These are phyloP conservation scores for Glebionis coronaria DNA, from an alignment of 129 eudicot species.

Conservation along the genomic window DNA sequence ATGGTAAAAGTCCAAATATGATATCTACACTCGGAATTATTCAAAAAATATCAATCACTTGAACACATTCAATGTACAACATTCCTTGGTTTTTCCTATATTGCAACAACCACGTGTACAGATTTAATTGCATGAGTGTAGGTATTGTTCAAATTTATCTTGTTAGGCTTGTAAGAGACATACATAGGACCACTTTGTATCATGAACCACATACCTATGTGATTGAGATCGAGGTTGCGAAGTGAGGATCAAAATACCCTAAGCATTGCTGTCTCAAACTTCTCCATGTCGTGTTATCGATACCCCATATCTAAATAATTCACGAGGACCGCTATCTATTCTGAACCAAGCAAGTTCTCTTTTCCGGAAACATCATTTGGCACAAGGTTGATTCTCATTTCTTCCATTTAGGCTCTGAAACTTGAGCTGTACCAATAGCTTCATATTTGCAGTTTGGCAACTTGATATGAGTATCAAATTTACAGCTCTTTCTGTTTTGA, in stretches of 20 bases:
- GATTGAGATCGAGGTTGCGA: neutral
- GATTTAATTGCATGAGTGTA: neutral
- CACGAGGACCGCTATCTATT: neutral
- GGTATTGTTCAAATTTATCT: neutral
- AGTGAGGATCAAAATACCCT: neutral
- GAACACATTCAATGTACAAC: neutral
- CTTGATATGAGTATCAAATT: too few species aligned
- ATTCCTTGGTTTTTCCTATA: neutral
- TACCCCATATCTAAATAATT: neutral
- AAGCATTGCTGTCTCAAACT: neutral
- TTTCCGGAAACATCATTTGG: too few species aligned
- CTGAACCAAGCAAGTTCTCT: too few species aligned
- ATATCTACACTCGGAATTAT: neutral
- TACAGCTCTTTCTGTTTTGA: too few species aligned
- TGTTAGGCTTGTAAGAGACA: neutral
- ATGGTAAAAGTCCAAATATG: neutral
- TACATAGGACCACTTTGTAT: neutral
- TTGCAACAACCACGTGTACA: neutral
- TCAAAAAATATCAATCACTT: neutral
- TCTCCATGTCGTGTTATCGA: neutral
- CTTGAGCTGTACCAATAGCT: too few species aligned
- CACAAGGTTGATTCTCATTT: too few species aligned
- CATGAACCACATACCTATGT: conserved; percentile 4
- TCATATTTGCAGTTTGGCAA: too few species aligned
- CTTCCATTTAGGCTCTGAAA: too few species aligned